Base-by-base conservation (phyloP, 768 basidiomycete species). In the Cubamyces sp. region DNA sequence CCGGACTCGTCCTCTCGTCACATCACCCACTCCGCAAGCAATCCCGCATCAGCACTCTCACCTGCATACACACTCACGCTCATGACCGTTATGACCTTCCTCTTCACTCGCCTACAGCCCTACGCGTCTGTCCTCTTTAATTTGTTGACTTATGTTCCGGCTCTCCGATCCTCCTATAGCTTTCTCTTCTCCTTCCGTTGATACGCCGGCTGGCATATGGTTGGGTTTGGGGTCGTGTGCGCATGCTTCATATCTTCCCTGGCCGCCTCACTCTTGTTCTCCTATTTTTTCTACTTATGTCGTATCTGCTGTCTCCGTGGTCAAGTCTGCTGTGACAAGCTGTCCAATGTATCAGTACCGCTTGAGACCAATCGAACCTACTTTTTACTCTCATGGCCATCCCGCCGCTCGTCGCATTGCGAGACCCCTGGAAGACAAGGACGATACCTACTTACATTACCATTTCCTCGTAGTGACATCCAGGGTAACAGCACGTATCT, bases 291-390 rank as follows among this genome's bases (percentile, higher is more conserved):
- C 6, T 63, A 76, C 60, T 66, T 62, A 62, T 66, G 64, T 59
- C 61, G 56, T 71, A 37, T 67, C 62, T 61, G 60, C 60, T 61
- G 60, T 61, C 59, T 59, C 58, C 58, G 61, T 62, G 50, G 57
- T 62, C 48, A 40, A 64, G 46, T 60, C 63, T 60, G 63, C 63
- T 60, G 57, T 60, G 63, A 53, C 57, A 59, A 64, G 58, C 48
- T 56, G 58, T 60, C 54, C 58, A 64, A 64, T 64, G 63, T 64
- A 64, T 60, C 59, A 56, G 63, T 64, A 64, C 54, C 54, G 49
- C 34, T 47, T 26, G 62, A 54, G 62, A 60, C 41, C 47, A 59
- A 59, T 50, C 39, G 51, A 60, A 16, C 41, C 42, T 34, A n/a
- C 41, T 45, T 45, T 7, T 6, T 19, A 19, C 16, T 1, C 3